phyloP scores from a whole-genome alignment of 495 filamentous ascomycete species.

The Elasticomyces elasticus region DNA sequence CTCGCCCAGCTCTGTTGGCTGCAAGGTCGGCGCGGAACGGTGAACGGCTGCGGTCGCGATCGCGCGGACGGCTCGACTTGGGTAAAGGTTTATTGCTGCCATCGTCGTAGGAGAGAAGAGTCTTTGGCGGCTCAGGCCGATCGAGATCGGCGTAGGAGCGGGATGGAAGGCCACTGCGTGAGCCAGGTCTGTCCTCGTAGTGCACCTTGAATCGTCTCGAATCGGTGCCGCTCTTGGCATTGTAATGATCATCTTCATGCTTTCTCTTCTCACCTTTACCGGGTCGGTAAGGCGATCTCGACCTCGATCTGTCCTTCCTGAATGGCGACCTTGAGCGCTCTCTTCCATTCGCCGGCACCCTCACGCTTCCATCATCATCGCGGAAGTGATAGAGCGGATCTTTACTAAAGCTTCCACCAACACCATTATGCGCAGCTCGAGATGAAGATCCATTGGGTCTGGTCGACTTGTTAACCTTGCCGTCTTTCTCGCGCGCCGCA shows the following conservation, averaged over 20 bases:
- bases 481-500: conserved; percentile 58
- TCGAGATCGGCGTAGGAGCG: conserved; percentile 58
- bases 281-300: conserved; percentile 33
- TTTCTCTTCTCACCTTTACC: conserved; percentile 53
- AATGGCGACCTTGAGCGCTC: conserved; percentile 20
- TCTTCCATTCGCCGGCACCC: not conserved
- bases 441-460: conserved; percentile 48
- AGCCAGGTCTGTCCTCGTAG: conserved; percentile 43
- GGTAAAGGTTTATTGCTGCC: conserved; percentile 28
- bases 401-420: conserved; percentile 14
- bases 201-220: conserved; percentile 50
- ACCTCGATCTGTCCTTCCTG: conserved; percentile 23
- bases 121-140: conserved; percentile 42
- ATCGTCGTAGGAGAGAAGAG: conserved; percentile 44
- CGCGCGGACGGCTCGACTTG: conserved; percentile 22
- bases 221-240: conserved; percentile 35
- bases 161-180: conserved; percentile 34
- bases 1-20: not conserved
- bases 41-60: conserved; percentile 55
- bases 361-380: conserved; percentile 27
- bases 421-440: conserved; percentile 36
- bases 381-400: conserved; percentile 18
- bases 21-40: conserved; percentile 29
- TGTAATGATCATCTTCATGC: conserved; percentile 50
- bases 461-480: conserved; percentile 65